Evolutionary conservation across 2,329 filamentous ascomycete species (phyloP).

Genomic region (Aureobasidium subglaciale): DNA sequence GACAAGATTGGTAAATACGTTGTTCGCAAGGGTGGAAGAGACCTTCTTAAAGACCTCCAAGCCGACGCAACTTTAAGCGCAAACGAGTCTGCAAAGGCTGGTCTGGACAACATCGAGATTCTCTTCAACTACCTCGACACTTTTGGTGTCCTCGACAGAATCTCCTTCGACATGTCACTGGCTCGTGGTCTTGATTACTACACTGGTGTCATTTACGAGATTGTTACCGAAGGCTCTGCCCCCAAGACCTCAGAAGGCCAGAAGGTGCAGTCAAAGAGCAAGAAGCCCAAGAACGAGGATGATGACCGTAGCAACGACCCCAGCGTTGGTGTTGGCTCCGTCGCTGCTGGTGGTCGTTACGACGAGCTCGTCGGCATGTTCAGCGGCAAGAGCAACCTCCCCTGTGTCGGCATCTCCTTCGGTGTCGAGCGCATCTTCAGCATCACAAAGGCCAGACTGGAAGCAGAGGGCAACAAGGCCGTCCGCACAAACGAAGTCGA

Average conservation of each 20-base stretch:
- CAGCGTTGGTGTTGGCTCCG: slow-evolving; percentile 75
- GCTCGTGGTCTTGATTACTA: slow-evolving; percentile 91
- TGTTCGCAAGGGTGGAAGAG: slow-evolving; percentile 65
- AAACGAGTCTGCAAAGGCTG: slow-evolving; percentile 70
- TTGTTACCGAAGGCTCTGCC: slow-evolving; percentile 73
- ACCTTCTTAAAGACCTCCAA: slow-evolving; percentile 64
- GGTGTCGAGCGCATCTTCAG: slow-evolving; percentile 94
- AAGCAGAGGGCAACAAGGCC: slow-evolving; percentile 49
- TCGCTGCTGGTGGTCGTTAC: slow-evolving; percentile 85
- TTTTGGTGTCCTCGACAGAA: slow-evolving; percentile 62
- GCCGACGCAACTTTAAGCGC: slow-evolving; percentile 59
- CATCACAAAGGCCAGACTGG: slow-evolving; percentile 73
- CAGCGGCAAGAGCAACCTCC: slow-evolving; percentile 66
- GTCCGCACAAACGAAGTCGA: slow-evolving; percentile 70
- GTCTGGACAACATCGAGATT: slow-evolving; percentile 71
- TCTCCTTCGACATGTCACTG: slow-evolving; percentile 85
- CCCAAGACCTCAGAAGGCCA: slow-evolving; percentile 39
- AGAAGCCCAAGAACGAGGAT: slow-evolving; percentile 45
- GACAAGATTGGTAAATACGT: slow-evolving; percentile 85
- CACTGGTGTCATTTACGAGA: slow-evolving; percentile 85
- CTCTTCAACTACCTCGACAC: slow-evolving; percentile 77
- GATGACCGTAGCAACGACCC: slow-evolving; percentile 71
- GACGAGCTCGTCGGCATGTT: slow-evolving; percentile 95
- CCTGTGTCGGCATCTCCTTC: slow-evolving; percentile 87
- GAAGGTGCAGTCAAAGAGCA: slow-evolving; percentile 40